phyloP scores from a whole-genome alignment of 1,284 basidiomycete genomes.

The Ustilago lituana region DNA sequence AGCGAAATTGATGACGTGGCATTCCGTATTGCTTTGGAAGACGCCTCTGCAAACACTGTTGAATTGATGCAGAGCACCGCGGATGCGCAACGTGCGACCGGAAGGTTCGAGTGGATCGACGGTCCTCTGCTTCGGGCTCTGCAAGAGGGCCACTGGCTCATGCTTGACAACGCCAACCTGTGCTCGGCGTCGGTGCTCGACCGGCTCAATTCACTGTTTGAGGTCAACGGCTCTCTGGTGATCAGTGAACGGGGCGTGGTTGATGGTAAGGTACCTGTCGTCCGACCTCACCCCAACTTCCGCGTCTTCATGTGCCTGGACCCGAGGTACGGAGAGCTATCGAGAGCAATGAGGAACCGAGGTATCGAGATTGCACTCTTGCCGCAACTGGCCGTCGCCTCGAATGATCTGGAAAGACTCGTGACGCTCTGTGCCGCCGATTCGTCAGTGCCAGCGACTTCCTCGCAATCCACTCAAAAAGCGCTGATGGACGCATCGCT shows the following conservation, averaged over 20 bases:
- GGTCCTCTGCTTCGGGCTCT: constrained; percentile 91
- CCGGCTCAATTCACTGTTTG: constrained; percentile 95
- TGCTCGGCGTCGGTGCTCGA: constrained; percentile 96
- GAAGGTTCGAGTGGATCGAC: constrained; percentile 93
- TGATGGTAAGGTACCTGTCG: constrained; percentile 77
- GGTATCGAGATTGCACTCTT: constrained; percentile 80
- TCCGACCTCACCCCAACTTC: constrained; percentile 87
- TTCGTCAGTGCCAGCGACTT: background rate
- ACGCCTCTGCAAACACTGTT: constrained; percentile 5
- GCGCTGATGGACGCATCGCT: constrained; percentile 35
- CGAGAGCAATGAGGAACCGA: constrained; percentile 97
- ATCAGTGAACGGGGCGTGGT: constrained; percentile 90
- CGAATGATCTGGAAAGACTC: constrained; percentile 32
- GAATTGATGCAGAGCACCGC: constrained; percentile 7
- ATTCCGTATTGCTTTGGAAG: constrained; percentile 10
- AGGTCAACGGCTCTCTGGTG: constrained; percentile 80
- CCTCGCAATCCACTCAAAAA: constrained; percentile 9
- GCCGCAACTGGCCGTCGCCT: constrained; percentile 6
- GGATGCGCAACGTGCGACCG: constrained; percentile 56
- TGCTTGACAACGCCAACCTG: constrained; percentile 92
- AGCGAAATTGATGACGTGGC: constrained; percentile 2
- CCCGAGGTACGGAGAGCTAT: constrained; percentile 89
- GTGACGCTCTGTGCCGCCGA: constrained; percentile 14
- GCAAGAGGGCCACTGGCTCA: constrained; percentile 85
- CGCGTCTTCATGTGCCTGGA: constrained; percentile 94